These are phyloP conservation scores for Pythium sp. DNA, from an alignment of 352 stramenopile genomes.

Conservation along the genomic window DNA sequence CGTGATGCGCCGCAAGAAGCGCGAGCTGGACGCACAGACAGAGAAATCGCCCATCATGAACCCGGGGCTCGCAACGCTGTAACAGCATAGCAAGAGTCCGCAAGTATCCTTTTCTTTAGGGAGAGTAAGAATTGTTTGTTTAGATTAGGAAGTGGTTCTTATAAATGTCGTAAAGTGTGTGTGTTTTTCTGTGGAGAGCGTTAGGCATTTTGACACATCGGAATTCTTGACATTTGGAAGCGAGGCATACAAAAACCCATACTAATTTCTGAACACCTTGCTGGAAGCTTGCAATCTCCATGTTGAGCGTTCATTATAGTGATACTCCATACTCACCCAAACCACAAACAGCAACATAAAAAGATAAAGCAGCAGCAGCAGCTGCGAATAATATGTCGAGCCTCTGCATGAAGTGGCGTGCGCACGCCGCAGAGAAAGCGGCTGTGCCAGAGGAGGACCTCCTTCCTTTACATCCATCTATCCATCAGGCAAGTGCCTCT, in stretches of 20 bases:
- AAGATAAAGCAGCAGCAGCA: background rate
- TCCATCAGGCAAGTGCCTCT: background rate
- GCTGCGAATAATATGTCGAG: background rate
- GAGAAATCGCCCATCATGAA: conserved; percentile 27
- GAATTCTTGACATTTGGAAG: background rate
- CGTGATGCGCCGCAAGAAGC: conserved; percentile 32
- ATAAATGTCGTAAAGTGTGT: too few relatives aligned
- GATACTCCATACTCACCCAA: background rate
- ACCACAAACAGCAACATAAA: background rate
- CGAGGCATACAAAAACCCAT: background rate
- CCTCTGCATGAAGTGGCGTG: background rate
- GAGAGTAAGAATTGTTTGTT: too few relatives aligned
- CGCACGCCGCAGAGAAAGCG: background rate
- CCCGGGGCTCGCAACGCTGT: conserved; percentile 19
- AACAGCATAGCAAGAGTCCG: background rate
- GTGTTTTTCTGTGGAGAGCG: background rate
- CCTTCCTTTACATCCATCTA: background rate
- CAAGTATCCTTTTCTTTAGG: too few relatives aligned
- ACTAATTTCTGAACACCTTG: background rate
- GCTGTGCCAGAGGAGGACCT: background rate
- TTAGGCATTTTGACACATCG: background rate
- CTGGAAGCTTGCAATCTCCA: background rate
- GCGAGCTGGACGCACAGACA: conserved; percentile 24
- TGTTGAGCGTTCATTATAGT: background rate
- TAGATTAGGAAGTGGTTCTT: too few relatives aligned